Percentiles rank a stretch among this genome's conserved stretches.
These are phyloP conservation scores for Geotrichum restrictum DNA, from an alignment of 1,139 yeast species.

Conservation along the genomic window DNA sequence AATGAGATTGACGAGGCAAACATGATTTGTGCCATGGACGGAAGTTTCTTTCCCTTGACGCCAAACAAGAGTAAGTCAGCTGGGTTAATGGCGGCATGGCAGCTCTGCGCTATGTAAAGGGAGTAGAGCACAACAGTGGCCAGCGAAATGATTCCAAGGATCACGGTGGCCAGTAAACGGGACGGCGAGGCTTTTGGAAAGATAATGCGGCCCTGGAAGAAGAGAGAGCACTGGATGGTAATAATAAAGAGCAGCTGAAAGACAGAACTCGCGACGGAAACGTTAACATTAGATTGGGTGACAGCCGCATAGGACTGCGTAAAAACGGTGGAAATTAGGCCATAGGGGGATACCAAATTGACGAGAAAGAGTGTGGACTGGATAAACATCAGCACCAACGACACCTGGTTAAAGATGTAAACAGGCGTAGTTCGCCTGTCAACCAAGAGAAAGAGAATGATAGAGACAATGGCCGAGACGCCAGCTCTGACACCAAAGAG, in stretches of 20 bases:
- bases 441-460: constrained; percentile 25
- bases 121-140: constrained; percentile 38
- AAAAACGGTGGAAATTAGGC: constrained; percentile 48
- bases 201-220: constrained; percentile 66
- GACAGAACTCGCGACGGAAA: constrained; percentile 57
- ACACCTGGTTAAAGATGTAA: constrained; percentile 61
- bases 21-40: constrained; percentile 44
- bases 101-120: constrained; percentile 7
- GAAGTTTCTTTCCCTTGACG: constrained; percentile 16
- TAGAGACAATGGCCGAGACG: constrained; percentile 31
- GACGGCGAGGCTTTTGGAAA: constrained; percentile 44
- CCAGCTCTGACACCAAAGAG: constrained; percentile 42
- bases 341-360: constrained; percentile 52
- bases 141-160: constrained; percentile 47
- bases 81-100: constrained; percentile 11
- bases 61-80: constrained; percentile 8
- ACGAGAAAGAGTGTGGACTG: constrained; percentile 58
- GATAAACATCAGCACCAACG: constrained; percentile 52
- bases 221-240: constrained; percentile 59
- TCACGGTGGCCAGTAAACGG: constrained; percentile 39
- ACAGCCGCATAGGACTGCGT: constrained; percentile 47
- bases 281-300: constrained; percentile 38
- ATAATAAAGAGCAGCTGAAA: constrained; percentile 57
- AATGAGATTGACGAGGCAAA: constrained; percentile 66
- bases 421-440: constrained; percentile 40